Percentiles rank a stretch among this genome's conserved stretches.
phyloP scores from a whole-genome alignment of 73 alveolate genomes.

The Tetrahymena thermophila region DNA sequence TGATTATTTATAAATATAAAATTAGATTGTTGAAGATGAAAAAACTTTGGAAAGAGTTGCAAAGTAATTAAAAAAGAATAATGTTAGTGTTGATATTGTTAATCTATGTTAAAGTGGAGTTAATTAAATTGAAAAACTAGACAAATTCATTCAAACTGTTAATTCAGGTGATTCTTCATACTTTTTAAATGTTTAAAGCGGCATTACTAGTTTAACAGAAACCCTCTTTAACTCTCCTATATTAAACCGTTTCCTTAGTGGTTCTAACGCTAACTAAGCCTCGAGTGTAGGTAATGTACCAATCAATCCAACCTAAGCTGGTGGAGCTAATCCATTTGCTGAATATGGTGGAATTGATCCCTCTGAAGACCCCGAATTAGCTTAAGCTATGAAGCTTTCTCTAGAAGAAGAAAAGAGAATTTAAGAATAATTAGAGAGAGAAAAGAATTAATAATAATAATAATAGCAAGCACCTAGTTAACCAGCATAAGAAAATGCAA shows the following conservation, averaged over 20 bases:
- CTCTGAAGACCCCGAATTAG: constrained; percentile 79
- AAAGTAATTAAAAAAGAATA: constrained; percentile 74
- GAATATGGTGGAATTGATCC: constrained; percentile 82
- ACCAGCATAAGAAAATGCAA: neutral
- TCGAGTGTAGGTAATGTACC: neutral
- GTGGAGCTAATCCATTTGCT: constrained; percentile 8
- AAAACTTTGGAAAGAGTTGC: constrained; percentile 64
- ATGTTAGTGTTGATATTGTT: constrained; percentile 85
- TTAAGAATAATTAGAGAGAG: neutral
- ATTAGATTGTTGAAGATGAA: neutral
- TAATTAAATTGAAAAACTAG: constrained; percentile 51
- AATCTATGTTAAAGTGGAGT: constrained; percentile 82
- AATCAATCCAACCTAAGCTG: constrained; percentile 7
- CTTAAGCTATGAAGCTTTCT: constrained; percentile 46
- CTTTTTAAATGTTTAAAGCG: constrained; percentile 77
- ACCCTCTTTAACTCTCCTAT: constrained; percentile 54
- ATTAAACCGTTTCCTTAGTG: neutral
- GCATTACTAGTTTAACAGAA: constrained; percentile 65
- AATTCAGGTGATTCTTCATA: constrained; percentile 63
- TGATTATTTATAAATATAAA: neutral
- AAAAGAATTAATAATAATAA: neutral
- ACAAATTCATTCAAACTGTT: constrained; percentile 57
- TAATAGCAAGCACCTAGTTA: neutral
- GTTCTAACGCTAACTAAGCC: constrained; percentile 37
- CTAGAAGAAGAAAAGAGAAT: constrained; percentile 29